A percentile compares a stretch with the other conserved stretches of the same genome.
These are phyloP conservation scores for Corymbia maculata DNA, from an alignment of 345 rosid species.

Conservation along the genomic window DNA sequence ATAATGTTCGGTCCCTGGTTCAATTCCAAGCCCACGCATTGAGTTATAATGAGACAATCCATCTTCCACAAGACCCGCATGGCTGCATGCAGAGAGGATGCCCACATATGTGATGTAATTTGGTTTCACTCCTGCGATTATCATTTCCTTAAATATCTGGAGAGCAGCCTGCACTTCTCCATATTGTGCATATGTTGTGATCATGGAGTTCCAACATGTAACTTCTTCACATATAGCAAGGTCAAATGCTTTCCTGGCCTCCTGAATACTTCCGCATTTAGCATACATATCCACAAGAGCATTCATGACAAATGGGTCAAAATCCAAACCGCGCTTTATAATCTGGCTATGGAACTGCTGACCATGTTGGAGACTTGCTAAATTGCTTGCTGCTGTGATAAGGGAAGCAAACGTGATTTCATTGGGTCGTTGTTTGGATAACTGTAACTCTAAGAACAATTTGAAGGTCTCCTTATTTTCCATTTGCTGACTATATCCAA, in stretches of 20 bases:
- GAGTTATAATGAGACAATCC: constrained; percentile 34
- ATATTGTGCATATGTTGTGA: constrained; percentile 50
- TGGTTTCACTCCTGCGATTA: constrained; percentile 38
- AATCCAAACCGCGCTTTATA: constrained; percentile 32
- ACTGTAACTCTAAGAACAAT: constrained; percentile 36
- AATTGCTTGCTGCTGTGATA: constrained; percentile 48
- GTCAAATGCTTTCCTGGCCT: constrained; percentile 40
- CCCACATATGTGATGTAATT: constrained; percentile 59
- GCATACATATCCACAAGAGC: constrained; percentile 63
- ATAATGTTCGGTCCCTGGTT: constrained; percentile 60
- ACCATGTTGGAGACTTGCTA: constrained; percentile 52
- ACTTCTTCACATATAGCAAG: constrained; percentile 29
- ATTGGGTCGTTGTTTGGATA: constrained; percentile 40
- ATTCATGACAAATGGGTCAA: constrained; percentile 43
- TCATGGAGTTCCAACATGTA: constrained; percentile 68
- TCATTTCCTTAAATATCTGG: constrained; percentile 39
- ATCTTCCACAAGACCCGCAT: constrained; percentile 57
- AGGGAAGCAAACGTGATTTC: constrained; percentile 56
- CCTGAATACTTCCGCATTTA: constrained; percentile 57
- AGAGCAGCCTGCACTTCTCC: constrained; percentile 51
- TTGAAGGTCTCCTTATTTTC: constrained; percentile 56
- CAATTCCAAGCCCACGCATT: constrained; percentile 41
- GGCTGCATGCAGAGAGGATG: constrained; percentile 65
- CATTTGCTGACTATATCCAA: constrained; percentile 48
- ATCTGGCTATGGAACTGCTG: constrained; percentile 49